Percentiles rank a stretch among this genome's conserved stretches.
Evolutionary conservation across 352 stramenopile genomes (phyloP).

Genomic region (Thalassiosira mediterranea): DNA sequence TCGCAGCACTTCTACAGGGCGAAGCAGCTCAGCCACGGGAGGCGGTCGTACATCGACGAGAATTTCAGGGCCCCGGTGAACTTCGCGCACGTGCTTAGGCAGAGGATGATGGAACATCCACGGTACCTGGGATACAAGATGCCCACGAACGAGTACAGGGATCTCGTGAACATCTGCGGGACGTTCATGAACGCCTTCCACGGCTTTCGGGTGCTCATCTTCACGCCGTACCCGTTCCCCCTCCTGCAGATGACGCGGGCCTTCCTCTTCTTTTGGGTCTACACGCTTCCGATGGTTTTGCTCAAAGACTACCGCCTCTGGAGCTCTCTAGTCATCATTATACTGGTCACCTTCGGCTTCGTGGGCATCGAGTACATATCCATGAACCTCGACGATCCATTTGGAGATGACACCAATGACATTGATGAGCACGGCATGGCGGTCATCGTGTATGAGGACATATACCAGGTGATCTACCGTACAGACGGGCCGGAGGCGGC

Average conservation of each 20-base stretch:
- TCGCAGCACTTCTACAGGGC: background rate
- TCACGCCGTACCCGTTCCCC: constrained; percentile 43
- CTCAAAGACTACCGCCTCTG: constrained; percentile 17
- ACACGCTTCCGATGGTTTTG: constrained; percentile 29
- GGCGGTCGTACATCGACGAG: constrained; percentile 25
- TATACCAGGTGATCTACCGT: constrained; percentile 29
- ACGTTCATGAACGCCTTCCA: constrained; percentile 50
- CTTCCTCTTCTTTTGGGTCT: constrained; percentile 49
- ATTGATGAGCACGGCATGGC: constrained; percentile 23
- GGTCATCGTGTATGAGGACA: constrained; percentile 48
- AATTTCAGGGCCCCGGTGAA: constrained; percentile 27
- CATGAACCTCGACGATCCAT: constrained; percentile 57
- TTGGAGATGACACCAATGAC: constrained; percentile 46
- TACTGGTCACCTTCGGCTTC: constrained; percentile 36
- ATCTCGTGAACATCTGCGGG: constrained; percentile 38
- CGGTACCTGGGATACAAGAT: constrained; percentile 23
- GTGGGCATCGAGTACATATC: constrained; percentile 41
- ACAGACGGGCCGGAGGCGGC: constrained; percentile 41
- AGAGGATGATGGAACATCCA: constrained; percentile 31
- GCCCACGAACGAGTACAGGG: constrained; percentile 27
- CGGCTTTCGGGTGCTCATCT: constrained; percentile 30
- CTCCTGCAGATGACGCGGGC: constrained; percentile 41
- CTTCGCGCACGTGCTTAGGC: constrained; percentile 10
- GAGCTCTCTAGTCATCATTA: constrained; percentile 18
- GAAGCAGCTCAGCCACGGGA: constrained; percentile 14